Conservation (phyloP, 768 basidiomycete species). For the Tulasnella sp. region DNA sequence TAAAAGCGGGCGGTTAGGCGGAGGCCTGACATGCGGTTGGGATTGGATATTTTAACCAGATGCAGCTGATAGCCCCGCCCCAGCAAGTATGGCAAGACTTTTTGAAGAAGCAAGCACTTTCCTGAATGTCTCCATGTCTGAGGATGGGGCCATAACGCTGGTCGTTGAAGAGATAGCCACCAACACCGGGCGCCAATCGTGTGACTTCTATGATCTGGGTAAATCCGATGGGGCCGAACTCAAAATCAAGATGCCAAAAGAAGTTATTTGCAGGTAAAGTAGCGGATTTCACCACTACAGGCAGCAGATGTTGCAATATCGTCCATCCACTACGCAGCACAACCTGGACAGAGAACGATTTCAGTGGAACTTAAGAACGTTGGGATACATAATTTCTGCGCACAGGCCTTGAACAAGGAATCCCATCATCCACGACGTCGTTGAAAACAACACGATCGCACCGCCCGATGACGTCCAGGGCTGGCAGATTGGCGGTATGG, state of each 20-base stretch:
- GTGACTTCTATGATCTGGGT: too few species aligned
- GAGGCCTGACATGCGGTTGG: constrained; percentile 28
- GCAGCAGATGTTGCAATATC: too few species aligned
- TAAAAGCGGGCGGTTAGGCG: too few species aligned
- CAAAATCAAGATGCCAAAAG: too few species aligned
- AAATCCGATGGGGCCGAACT: too few species aligned
- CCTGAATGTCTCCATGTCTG: constrained; percentile 3
- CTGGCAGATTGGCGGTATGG: constrained; percentile 34
- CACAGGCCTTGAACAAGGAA: constrained; percentile 34
- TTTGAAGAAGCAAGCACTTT: constrained; percentile 33
- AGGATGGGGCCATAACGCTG: constrained; percentile 7
- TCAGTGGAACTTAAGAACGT: constrained; percentile 5
- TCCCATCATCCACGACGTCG: constrained; percentile 30
- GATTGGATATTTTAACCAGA: constrained; percentile 44
- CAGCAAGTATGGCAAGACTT: constrained; percentile 46
- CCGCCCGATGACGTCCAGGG: constrained; percentile 21
- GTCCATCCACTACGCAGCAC: too few species aligned
- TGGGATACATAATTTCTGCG: constrained; percentile 30
- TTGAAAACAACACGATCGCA: constrained; percentile 36
- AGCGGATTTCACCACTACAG: too few species aligned
- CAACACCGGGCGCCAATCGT: background rate
- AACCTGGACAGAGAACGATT: too few species aligned
- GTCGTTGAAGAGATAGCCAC: background rate
- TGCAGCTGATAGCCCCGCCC: constrained; percentile 63
- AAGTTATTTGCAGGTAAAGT: too few species aligned